These are phyloP conservation scores for Suillus spraguei DNA, from an alignment of 768 basidiomycete species.

Conservation along the genomic window DNA sequence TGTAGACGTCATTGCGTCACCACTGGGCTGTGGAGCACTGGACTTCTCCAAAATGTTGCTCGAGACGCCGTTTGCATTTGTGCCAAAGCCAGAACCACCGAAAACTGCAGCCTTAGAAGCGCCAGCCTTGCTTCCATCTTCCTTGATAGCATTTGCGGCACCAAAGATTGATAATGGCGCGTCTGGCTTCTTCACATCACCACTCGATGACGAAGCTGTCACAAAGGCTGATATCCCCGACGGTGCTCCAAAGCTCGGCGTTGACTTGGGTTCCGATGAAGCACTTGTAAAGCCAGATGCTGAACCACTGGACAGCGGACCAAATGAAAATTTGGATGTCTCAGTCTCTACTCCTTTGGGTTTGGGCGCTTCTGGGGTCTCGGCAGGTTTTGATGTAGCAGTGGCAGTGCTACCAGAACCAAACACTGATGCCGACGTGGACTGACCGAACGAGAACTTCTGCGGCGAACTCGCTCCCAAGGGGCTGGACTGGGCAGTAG, in stretches of 20 bases:
- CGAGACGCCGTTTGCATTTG: conserved; percentile 19
- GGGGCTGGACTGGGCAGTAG: conserved; percentile 12
- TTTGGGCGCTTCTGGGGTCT: conserved; percentile 19
- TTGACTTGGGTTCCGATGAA: conserved; percentile 20
- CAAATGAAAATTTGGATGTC: conserved; percentile 29
- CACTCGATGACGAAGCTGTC: conserved; percentile 18
- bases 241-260: conserved; percentile 24
- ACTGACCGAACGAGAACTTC: conserved; percentile 1
- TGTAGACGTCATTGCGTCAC: conserved; percentile 22
- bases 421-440: background rate
- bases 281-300: conserved; percentile 11
- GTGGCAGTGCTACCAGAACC: background rate
- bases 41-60: conserved; percentile 21
- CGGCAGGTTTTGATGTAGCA: conserved; percentile 9
- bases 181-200: conserved; percentile 29
- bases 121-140: conserved; percentile 14
- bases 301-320: conserved; percentile 17
- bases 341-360: conserved; percentile 13
- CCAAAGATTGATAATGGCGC: conserved; percentile 39
- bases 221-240: conserved; percentile 28
- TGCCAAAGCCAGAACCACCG: conserved; percentile 22
- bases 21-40: conserved; percentile 18
- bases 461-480: conserved; percentile 10
- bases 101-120: conserved; percentile 22
- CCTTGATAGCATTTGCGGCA: conserved; percentile 19